Evolutionary conservation across 768 basidiomycete species (phyloP), one percentile per base, ranked within the genome.

Genomic region (Boletus sensibilis): DNA sequence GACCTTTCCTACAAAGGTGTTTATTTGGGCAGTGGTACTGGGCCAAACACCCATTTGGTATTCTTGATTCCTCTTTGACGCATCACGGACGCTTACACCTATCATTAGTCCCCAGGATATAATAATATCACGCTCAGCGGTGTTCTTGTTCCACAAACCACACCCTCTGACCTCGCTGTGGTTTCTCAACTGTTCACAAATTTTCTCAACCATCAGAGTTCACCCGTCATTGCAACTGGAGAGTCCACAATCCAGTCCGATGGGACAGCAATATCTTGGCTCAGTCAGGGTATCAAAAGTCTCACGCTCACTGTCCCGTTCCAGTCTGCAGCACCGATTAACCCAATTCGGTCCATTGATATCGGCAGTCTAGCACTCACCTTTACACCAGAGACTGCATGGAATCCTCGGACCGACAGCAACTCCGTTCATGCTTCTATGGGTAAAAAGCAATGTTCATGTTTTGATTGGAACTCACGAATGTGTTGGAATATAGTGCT

Each of bases 131-230:
- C 79, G 3, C 78, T 90, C 51, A 70, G 64, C 13, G 88, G 88
- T 13, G 72, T 75, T 23, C 75, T 90, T 39, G 62, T 84, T 40
- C 79, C 76, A 5, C 85, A 89, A 53, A 78, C 76, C 13, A 72
- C 72, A 23, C 56, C 78, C 11, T 65, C 70, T 7, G 72, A 79
- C 43, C 77, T 89, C 39, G 74, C 69, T 4, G 62, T 65, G n/a
- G 73, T 88, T 45, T 85, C 85, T 8, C 67, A 80, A 51, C 73
- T 90, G 40, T 90, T 90, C 69, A 87, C 86, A 16, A 80, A 82
- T 45, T 90, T 88, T 65, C 73, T 91, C 59, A 90, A 91, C 62
- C 79, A 85, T 23, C 80, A 82, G 23, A 68, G 62, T 18, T 82
- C 86, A 4, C 77, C 74, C 4, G 84, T 90, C 37, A 65, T 83